Conservation (phyloP, 176 grass and related monocot species). For the Triticum urartu region DNA sequence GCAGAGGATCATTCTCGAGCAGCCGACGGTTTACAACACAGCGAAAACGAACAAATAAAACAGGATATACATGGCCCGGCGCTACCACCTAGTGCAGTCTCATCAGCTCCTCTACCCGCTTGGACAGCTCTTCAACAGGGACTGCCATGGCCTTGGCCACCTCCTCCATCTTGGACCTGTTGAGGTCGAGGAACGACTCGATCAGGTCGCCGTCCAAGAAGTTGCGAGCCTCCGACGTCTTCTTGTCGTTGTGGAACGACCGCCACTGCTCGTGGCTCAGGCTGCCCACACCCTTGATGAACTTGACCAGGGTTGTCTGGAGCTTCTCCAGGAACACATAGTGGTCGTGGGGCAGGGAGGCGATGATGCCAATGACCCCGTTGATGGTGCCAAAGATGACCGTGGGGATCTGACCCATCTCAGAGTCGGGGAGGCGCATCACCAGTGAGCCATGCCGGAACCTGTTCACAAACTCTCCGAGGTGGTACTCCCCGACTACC, state of each 20-base stretch:
- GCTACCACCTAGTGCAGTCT: slow-evolving; percentile 73
- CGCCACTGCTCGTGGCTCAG: slow-evolving; percentile 91
- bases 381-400: slow-evolving; percentile 91
- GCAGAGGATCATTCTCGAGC: not conserved
- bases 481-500: slow-evolving; percentile 87
- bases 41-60: not conserved
- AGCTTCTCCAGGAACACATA: slow-evolving; percentile 87
- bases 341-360: slow-evolving; percentile 77
- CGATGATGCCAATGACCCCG: slow-evolving; percentile 84
- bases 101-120: slow-evolving; percentile 86
- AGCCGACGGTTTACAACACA: not conserved
- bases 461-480: slow-evolving; percentile 85
- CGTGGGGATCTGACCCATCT: slow-evolving; percentile 67
- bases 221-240: slow-evolving; percentile 49
- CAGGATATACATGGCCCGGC: not conserved
- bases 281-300: slow-evolving; percentile 82
- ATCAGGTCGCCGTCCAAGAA: slow-evolving; percentile 94
- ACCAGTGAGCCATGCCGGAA: slow-evolving; percentile 85
- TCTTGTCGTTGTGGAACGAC: slow-evolving; percentile 85
- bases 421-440: slow-evolving; percentile 72
- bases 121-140: slow-evolving; percentile 76
- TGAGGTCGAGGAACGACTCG: slow-evolving; percentile 88
- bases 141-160: slow-evolving; percentile 66
- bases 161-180: slow-evolving; percentile 72
- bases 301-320: slow-evolving; percentile 67